Evolutionary conservation across 805 yeast genomes (phyloP).

Genomic region (Cyberlindnera americana): DNA sequence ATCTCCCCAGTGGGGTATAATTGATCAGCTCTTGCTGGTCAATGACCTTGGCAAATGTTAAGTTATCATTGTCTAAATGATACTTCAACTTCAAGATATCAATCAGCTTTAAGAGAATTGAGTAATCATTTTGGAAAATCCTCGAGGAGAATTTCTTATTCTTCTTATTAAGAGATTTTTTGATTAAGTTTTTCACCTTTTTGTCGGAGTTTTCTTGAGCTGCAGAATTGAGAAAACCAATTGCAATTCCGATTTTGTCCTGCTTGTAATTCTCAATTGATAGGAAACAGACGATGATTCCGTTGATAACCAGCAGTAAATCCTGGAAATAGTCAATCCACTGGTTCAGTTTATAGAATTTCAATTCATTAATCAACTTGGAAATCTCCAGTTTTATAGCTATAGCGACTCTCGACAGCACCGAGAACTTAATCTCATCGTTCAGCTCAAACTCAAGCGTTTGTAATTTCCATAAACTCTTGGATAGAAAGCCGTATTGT

Average conservation of each 20-base stretch:
- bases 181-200: too few relatives aligned
- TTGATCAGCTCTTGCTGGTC: slow-evolving; percentile 10
- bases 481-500: slow-evolving; percentile 31
- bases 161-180: too few relatives aligned
- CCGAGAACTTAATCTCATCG: slow-evolving; percentile 31
- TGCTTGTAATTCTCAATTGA: slow-evolving; percentile 44
- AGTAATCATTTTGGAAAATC: slow-evolving; percentile 31
- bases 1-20: slow-evolving; percentile 25
- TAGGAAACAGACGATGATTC: slow-evolving; percentile 43
- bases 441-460: slow-evolving; percentile 23
- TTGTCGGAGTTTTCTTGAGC: too few relatives aligned
- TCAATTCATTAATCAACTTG: slow-evolving; percentile 8
- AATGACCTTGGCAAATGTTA: slow-evolving; percentile 22
- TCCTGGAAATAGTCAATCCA: slow-evolving; percentile 17
- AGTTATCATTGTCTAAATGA: slow-evolving; percentile 37
- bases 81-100: slow-evolving; percentile 38
- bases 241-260: slow-evolving; percentile 41
- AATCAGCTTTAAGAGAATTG: slow-evolving; percentile 39
- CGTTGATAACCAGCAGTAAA: slow-evolving; percentile 35
- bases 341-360: not conserved
- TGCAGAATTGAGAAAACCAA: too few relatives aligned
- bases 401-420: slow-evolving; percentile 43
- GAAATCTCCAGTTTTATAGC: slow-evolving; percentile 34
- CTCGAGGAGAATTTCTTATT: too few relatives aligned
- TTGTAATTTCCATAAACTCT: slow-evolving; percentile 27